phyloP scores from a whole-genome alignment of 1,284 basidiomycete species.

The Cutaneotrichosporon cavernicola region DNA sequence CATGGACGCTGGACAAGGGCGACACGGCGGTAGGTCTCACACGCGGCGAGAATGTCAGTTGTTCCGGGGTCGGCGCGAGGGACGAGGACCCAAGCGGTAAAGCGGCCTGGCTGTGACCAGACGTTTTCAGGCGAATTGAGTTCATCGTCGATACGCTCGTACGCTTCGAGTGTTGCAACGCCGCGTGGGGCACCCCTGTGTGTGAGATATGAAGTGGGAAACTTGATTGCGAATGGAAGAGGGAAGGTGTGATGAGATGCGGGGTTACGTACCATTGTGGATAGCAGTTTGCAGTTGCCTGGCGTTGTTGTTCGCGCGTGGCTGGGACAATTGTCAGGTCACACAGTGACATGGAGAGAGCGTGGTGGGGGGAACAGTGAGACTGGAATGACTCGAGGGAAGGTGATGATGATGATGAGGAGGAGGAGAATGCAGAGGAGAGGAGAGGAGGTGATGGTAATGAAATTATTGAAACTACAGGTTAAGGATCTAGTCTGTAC shows the following conservation, averaged over 20 bases:
- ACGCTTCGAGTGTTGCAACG: not conserved
- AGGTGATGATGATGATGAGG: not conserved
- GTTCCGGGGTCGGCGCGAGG: conserved; percentile 11
- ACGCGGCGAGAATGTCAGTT: conserved; percentile 8
- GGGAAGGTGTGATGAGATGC: not conserved
- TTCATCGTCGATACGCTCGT: conserved; percentile 5
- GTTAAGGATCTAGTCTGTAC: no score
- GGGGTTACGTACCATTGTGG: conserved; percentile 7
- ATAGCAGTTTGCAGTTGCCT: conserved; percentile 10
- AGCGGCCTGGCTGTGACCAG: conserved; percentile 14
- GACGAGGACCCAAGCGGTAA: conserved; percentile 20
- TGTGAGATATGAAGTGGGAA: not conserved
- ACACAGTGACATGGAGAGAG: not conserved
- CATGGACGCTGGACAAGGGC: not conserved
- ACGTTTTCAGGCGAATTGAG: conserved; percentile 6
- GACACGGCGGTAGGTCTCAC: conserved; percentile 15
- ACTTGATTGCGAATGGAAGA: not conserved
- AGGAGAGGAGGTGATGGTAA: not conserved
- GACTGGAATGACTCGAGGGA: not conserved
- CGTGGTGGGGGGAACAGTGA: not conserved
- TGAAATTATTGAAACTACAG: no score
- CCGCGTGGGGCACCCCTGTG: conserved; percentile 8
- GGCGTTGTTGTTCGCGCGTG: conserved; percentile 4
- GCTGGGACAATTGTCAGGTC: conserved; percentile 3
- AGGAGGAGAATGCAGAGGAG: not conserved